Base-by-base conservation (phyloP, 345 rosid species). In the Odontarrhena argentea region DNA sequence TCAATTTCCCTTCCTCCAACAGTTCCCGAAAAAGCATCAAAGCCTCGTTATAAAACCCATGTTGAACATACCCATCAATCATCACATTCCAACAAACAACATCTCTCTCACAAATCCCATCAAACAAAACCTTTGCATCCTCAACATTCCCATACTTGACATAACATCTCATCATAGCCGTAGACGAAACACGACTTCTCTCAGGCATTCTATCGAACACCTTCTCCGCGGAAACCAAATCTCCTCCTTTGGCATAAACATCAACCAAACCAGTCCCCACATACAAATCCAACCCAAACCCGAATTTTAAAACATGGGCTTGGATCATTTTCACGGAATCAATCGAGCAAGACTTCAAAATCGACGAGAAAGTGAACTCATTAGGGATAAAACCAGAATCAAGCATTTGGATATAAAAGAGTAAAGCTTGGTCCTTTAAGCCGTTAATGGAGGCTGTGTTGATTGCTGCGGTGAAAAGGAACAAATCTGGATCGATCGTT, bases 101-200 rank as follows among this genome's bases (percentile, higher is more conserved):
- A 71, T 82, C 91, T 77, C 74, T 84, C 52, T 73, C 67, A 32
- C 37, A 5, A 82, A 81, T 62, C 24, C 14, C 25, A 24, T 86
- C 74, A 28, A 87, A 91, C 71, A 91, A 68, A 65, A 12, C 50
- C 46, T 79, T 67, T 0, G 90, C 88, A 41, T 67, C 80, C 18
- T 74, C 75, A 65, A 83, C 64, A 32, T 76, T 71, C 53, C 90
- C 97, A 4, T 88, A 84, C 71, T 82, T 82, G 1, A 83, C 74
- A 48, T 84, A 82, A 70, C 98, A 92, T 1, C 89, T 82, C 46
- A 92, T 76, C 98, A 92, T 92, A 5, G 91, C 73, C 5, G 96
- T 92, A 44, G 74, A 53, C 0, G 91, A 84, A 61, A 89, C 88
- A 28, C 87, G 57, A 58, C 79, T 85, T 74, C 69, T 87, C 58